phyloP scores from a whole-genome alignment of 2,329 filamentous ascomycete species.

The Bertia moriformis region DNA sequence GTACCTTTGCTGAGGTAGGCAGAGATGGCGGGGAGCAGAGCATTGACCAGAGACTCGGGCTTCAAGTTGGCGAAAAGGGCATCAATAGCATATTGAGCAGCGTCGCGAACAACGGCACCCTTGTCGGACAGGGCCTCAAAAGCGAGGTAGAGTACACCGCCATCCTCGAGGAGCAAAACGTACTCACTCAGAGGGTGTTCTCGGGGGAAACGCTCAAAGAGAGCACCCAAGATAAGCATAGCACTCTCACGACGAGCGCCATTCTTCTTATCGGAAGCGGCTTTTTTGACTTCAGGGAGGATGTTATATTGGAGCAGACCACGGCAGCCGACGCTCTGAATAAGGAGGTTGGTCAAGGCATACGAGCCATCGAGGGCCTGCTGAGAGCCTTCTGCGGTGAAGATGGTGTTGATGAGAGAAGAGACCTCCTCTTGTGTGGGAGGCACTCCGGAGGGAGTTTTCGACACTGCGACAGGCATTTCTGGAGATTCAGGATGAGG shows the following conservation, averaged over 20 bases:
- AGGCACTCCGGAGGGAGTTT: slow-evolving; percentile 16
- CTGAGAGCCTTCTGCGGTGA: slow-evolving; percentile 54
- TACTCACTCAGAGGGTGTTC: slow-evolving; percentile 68
- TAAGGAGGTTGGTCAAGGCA: slow-evolving; percentile 41
- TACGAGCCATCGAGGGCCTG: slow-evolving; percentile 53
- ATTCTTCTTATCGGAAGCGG: slow-evolving; percentile 86
- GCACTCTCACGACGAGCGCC: slow-evolving; percentile 72
- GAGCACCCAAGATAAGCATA: slow-evolving; percentile 84
- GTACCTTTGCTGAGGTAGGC: slow-evolving; percentile 69
- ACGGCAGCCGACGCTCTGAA: slow-evolving; percentile 35
- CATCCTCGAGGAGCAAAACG: slow-evolving; percentile 68
- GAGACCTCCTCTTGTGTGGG: slow-evolving; percentile 54
- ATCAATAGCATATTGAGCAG: slow-evolving; percentile 86
- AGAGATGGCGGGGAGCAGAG: slow-evolving; percentile 62
- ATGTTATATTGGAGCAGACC: slow-evolving; percentile 39
- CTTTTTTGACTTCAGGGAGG: slow-evolving; percentile 47
- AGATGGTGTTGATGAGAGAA: slow-evolving; percentile 50
- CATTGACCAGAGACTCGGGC: slow-evolving; percentile 69
- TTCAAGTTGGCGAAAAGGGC: slow-evolving; percentile 68
- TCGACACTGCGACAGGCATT: neutral
- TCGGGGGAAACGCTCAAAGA: slow-evolving; percentile 78
- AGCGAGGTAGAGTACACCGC: slow-evolving; percentile 54
- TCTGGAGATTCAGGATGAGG: neutral
- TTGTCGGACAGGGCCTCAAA: slow-evolving; percentile 85
- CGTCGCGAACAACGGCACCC: slow-evolving; percentile 72